A percentile compares a stretch with the other conserved stretches of the same genome.
phyloP scores from a whole-genome alignment of 495 filamentous ascomycete species.

The Penicillium herquei region DNA sequence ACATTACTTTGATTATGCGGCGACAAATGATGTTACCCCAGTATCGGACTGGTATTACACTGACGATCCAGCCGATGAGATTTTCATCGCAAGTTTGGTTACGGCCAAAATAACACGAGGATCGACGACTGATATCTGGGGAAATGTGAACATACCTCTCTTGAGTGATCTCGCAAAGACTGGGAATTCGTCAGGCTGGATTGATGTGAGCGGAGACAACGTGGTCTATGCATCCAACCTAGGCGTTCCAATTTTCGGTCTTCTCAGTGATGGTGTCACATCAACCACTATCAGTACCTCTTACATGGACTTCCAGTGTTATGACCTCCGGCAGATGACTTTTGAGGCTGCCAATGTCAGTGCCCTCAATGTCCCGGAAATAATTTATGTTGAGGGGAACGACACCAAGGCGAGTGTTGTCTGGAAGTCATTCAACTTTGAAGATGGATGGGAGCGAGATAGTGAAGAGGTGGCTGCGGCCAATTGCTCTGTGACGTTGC shows the following conservation, averaged over 20 bases:
- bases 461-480: not conserved
- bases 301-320: not conserved
- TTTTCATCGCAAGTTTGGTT: not conserved
- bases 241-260: not conserved
- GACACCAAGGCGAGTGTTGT: not conserved
- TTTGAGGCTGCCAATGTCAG: not conserved
- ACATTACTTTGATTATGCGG: not conserved
- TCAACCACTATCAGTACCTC: not conserved
- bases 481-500: not conserved
- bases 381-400: not conserved
- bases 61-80: not conserved
- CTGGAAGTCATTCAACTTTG: slow-evolving; percentile 1
- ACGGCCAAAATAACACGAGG: not conserved
- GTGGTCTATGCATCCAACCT: not conserved
- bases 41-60: not conserved
- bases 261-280: not conserved
- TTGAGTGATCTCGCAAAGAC: not conserved
- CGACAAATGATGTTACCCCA: not conserved
- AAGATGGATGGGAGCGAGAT: not conserved
- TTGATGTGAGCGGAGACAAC: not conserved
- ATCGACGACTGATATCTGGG: not conserved
- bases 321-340: not conserved
- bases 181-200: not conserved
- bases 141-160: not conserved
- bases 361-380: not conserved